Conservation (phyloP, 2,329 filamentous ascomycete species). For the Aspergillus transmontanensis region DNA sequence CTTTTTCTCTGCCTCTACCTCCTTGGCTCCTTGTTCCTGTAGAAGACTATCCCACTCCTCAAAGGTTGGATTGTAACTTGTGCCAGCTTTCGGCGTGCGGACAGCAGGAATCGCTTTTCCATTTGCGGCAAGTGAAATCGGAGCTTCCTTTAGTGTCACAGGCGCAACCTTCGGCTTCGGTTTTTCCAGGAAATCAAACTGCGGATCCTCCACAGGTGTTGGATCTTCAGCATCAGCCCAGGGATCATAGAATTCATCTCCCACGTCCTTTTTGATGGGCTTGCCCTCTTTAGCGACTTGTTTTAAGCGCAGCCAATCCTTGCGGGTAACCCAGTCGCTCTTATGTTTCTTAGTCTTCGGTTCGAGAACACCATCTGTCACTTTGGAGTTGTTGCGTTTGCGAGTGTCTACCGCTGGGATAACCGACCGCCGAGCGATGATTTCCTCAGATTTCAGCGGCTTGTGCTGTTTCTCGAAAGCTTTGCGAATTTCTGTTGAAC, state of each 20-base stretch:
- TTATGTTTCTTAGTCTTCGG: conserved; percentile 71
- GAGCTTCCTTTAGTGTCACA: conserved; percentile 71
- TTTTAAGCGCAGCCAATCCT: conserved; percentile 77
- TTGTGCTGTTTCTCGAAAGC: conserved; percentile 70
- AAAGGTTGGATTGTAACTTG: conserved; percentile 90
- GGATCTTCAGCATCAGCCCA: conserved; percentile 64
- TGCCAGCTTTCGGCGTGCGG: conserved; percentile 74
- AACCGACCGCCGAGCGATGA: conserved; percentile 80
- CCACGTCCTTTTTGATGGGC: conserved; percentile 56
- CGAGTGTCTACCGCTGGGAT: conserved; percentile 76
- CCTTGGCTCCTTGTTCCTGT: conserved; percentile 73
- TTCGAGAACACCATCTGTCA: conserved; percentile 72
- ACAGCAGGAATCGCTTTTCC: conserved; percentile 81
- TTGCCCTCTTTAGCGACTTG: conserved; percentile 72
- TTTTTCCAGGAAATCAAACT: conserved; percentile 68
- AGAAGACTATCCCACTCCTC: conserved; percentile 81
- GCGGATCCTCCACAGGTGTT: conserved; percentile 49
- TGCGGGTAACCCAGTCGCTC: conserved; percentile 78
- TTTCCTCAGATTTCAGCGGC: conserved; percentile 85
- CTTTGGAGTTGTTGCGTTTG: conserved; percentile 72
- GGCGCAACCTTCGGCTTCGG: conserved; percentile 70
- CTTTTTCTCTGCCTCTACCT: conserved; percentile 75
- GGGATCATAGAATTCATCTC: conserved; percentile 68
- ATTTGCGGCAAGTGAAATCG: conserved; percentile 78
- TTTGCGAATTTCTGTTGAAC: conserved; percentile 68